Evolutionary conservation across 176 grass and related monocot genomes (phyloP).

Genomic region (Bothriochloa decipiens): DNA sequence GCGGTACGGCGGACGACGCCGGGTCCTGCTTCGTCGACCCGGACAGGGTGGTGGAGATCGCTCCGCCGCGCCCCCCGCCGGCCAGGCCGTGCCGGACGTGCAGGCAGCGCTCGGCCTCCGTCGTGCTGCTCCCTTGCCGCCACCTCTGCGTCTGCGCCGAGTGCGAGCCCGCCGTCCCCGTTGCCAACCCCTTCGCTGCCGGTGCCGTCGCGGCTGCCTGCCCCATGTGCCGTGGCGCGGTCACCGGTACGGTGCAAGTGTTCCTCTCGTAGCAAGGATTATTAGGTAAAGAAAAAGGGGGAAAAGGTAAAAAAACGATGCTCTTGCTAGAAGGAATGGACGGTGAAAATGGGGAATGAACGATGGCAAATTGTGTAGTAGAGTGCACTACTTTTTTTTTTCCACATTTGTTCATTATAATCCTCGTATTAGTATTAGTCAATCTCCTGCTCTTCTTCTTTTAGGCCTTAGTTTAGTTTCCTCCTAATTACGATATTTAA

Average conservation of each 20-base stretch:
- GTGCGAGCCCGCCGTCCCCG: constrained; percentile 51
- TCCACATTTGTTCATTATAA: background rate
- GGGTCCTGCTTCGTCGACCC: constrained; percentile 66
- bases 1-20: constrained; percentile 50
- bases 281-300: too few species aligned
- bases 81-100: constrained; percentile 60
- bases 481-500: too few species aligned
- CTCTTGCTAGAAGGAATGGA: constrained; percentile 7
- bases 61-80: background rate
- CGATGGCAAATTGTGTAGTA: constrained; percentile 20
- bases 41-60: constrained; percentile 54
- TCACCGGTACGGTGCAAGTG: constrained; percentile 72
- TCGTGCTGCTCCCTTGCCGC: constrained; percentile 82
- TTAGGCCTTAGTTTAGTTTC: too few species aligned
- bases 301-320: background rate
- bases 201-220: constrained; percentile 35
- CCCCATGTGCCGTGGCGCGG: constrained; percentile 61
- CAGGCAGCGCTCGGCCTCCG: constrained; percentile 32
- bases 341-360: background rate
- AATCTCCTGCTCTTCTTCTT: background rate
- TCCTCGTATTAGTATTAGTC: background rate
- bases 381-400: background rate
- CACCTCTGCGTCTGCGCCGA: constrained; percentile 82
- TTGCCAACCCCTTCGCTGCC: background rate
- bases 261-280: constrained; percentile 40